phyloP scores from a whole-genome alignment of 1,139 yeast genomes.

The Kodamaea derodonti region DNA sequence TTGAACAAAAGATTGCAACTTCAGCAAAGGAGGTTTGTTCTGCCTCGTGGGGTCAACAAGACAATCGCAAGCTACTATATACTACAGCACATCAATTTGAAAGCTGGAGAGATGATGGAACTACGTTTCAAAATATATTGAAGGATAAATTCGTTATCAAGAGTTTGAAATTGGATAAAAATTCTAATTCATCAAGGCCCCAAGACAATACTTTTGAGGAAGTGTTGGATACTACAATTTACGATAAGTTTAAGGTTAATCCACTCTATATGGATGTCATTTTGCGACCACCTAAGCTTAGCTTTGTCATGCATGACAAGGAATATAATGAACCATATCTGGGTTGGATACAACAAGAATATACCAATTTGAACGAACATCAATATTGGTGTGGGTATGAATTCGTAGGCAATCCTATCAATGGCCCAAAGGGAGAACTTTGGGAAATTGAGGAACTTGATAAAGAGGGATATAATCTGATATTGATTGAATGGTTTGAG shows the following conservation, averaged over 20 bases:
- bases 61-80: conserved; percentile 23
- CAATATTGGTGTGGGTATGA: conserved; percentile 37
- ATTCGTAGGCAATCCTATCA: conserved; percentile 22
- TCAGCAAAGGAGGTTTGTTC: conserved; percentile 34
- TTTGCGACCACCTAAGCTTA: conserved; percentile 21
- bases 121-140: conserved; percentile 13
- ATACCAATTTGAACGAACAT: conserved; percentile 15
- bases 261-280: conserved; percentile 21
- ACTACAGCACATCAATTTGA: conserved; percentile 36
- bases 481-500: conserved; percentile 11
- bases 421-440: conserved; percentile 9
- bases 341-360: conserved; percentile 21
- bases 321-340: conserved; percentile 22
- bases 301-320: conserved; percentile 12
- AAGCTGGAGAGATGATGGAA: conserved; percentile 18
- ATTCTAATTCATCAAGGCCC: background rate
- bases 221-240: conserved; percentile 7
- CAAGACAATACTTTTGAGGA: conserved; percentile 11
- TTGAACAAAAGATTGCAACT: conserved; percentile 16
- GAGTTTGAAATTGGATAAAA: conserved; percentile 4
- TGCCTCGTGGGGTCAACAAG: conserved; percentile 37
- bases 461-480: conserved; percentile 7
- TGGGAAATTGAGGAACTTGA: conserved; percentile 3
- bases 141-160: conserved; percentile 13
- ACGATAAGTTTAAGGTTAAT: conserved; percentile 13